Base-by-base conservation (phyloP, 2,329 filamentous ascomycete species). In the Rutstroemia sp. region DNA sequence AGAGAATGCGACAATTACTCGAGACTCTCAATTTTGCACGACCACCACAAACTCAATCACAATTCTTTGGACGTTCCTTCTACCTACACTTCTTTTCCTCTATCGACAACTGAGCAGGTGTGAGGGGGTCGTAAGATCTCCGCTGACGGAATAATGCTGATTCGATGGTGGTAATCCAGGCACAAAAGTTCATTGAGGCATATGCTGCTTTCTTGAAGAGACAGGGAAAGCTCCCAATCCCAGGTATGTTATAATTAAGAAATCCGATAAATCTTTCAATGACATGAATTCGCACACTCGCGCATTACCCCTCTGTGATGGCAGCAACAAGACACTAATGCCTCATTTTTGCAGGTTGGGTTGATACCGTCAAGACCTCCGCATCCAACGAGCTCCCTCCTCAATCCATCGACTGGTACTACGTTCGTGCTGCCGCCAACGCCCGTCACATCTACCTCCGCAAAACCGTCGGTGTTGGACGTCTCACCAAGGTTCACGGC, bases 351-450 rank as follows among this genome's bases (percentile, higher is more conserved):
- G 2, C 60, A 95, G 91, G 90, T 82, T 97, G 92, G 92, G 92
- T 96, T 76, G 94, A 99, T 76, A 96, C 92, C 73, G 94, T 97
- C 81, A 99, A 99, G 88, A 96, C 92, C 69, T 92, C 90, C 72
- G 83, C 87, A 74, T 88, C 88, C 75, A 96, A 96, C 80, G 94
- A 99, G 83, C 88, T 99, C 70, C 92, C 92, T 72, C 94, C 92
- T 72, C 92, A 97, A 85, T 88, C 92, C 77, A 89, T 92, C 74
- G 94, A 99, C 84, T 99, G 94, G 94, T 95, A 85, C 82, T 89
- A 86, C 78, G 76, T 85, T 75, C 92, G 94, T 73, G 92, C 92
- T 71, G 94, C 94, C 70, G 86, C 92, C 67, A 87, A 99, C 74
- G 94, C 94, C 72, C 91, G 92, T 73, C 92, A 97, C 83, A 87